These are phyloP conservation scores for Phytophthora capsici DNA, from an alignment of 352 stramenopile species.

Conservation along the genomic window DNA sequence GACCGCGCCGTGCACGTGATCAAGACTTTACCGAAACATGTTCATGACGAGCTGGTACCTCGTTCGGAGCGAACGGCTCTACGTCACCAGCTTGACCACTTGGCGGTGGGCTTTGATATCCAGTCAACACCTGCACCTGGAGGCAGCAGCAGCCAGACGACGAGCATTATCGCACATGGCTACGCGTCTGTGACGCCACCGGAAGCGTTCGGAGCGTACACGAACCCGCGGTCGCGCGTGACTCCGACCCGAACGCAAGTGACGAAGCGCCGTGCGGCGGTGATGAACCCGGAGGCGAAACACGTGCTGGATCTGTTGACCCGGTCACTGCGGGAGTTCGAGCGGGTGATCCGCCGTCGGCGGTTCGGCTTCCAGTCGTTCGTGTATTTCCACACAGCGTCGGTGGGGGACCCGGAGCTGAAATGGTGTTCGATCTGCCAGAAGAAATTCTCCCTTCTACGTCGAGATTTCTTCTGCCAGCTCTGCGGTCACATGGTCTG, in stretches of 20 bases:
- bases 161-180: slow-evolving; percentile 52
- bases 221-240: not conserved
- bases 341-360: slow-evolving; percentile 61
- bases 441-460: slow-evolving; percentile 50
- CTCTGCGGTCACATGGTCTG: slow-evolving; percentile 56
- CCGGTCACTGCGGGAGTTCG: slow-evolving; percentile 52
- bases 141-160: slow-evolving; percentile 41
- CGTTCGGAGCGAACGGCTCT: slow-evolving; percentile 46
- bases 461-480: slow-evolving; percentile 54
- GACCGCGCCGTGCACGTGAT: too few relatives aligned
- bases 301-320: slow-evolving; percentile 57
- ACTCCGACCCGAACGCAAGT: slow-evolving; percentile 28
- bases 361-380: slow-evolving; percentile 74
- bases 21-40: slow-evolving; percentile 64
- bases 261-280: slow-evolving; percentile 29
- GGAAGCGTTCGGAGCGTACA: slow-evolving; percentile 35
- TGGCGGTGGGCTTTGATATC: slow-evolving; percentile 62
- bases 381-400: slow-evolving; percentile 43
- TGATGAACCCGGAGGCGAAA: slow-evolving; percentile 64
- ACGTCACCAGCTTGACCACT: slow-evolving; percentile 60
- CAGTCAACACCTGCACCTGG: slow-evolving; percentile 31
- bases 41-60: slow-evolving; percentile 61
- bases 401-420: slow-evolving; percentile 16
- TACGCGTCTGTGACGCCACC: slow-evolving; percentile 56
- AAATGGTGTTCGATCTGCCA: slow-evolving; percentile 42